phyloP scores from a whole-genome alignment of 2,329 filamentous ascomycete species.

The Penicillium sumatraense region DNA sequence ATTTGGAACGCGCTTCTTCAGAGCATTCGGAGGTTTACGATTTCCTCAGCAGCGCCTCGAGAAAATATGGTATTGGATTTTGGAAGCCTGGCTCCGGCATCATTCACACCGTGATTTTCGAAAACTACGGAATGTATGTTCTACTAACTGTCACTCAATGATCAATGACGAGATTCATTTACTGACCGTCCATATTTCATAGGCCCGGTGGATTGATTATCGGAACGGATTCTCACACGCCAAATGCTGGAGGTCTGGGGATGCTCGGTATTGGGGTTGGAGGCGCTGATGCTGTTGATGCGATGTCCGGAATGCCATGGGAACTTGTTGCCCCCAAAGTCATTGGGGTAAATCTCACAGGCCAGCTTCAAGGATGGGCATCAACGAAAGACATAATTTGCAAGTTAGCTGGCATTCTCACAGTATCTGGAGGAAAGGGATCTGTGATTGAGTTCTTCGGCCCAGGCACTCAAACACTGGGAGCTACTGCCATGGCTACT shows the following conservation, averaged over 20 bases:
- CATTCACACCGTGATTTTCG: conserved; percentile 47
- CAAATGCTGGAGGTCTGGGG: conserved; percentile 90
- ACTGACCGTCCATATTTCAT: not conserved
- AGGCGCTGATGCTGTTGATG: conserved; percentile 94
- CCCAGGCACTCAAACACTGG: conserved; percentile 72
- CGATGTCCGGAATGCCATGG: conserved; percentile 94
- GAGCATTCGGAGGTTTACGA: conserved; percentile 46
- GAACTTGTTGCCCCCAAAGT: conserved; percentile 87
- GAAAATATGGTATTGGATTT: conserved; percentile 53
- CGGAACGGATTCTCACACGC: conserved; percentile 94
- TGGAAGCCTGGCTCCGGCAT: conserved; percentile 45
- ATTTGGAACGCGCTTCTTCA: conserved; percentile 30
- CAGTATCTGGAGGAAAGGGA: conserved; percentile 93
- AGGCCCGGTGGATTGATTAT: conserved; percentile 89
- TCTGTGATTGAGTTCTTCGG: conserved; percentile 64
- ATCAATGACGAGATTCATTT: not conserved
- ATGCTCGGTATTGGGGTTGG: conserved; percentile 93
- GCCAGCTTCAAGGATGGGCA: conserved; percentile 77
- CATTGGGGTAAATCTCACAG: conserved; percentile 19
- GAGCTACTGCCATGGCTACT: conserved; percentile 81
- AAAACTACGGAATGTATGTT: conserved; percentile 44
- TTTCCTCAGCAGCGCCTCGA: conserved; percentile 45
- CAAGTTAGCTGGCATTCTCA: conserved; percentile 92
- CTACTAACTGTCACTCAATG: not conserved
- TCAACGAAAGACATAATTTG: conserved; percentile 92